Evolutionary conservation across 257 asterid species (phyloP).

Genomic region (Ajuga chamaepitys): DNA sequence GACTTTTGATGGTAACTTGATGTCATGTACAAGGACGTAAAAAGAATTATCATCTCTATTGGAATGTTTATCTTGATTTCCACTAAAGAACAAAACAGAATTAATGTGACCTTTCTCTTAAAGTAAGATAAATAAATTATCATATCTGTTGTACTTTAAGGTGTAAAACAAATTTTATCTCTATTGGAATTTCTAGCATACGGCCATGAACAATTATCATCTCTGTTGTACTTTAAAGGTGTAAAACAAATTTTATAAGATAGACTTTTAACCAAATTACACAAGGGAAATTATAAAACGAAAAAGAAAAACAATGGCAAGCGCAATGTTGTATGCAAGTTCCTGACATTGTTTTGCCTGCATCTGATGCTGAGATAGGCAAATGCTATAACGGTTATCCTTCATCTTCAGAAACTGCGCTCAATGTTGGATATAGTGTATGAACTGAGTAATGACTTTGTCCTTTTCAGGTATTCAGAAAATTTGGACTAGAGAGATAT

Average conservation of each 20-base stretch:
- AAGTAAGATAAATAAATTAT: neutral
- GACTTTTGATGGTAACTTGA: neutral
- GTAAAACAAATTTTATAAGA: no score
- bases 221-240: no score
- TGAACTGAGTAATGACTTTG: neutral
- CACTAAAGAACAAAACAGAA: neutral
- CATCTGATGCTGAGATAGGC: neutral
- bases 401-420: neutral
- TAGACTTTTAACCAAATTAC: no score
- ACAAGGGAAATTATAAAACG: no score
- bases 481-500: conserved; percentile 68
- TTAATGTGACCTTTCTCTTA: neutral
- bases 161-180: no score
- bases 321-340: neutral
- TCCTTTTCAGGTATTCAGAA: conserved; percentile 58
- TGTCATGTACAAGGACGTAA: neutral
- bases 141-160: no score
- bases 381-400: neutral
- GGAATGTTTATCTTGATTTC: neutral
- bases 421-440: neutral
- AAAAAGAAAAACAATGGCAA: neutral
- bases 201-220: no score
- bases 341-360: neutral
- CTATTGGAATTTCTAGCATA: no score
- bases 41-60: neutral